Base-by-base conservation (phyloP, 495 filamentous ascomycete species). In the Talaromyces borbonicus region DNA sequence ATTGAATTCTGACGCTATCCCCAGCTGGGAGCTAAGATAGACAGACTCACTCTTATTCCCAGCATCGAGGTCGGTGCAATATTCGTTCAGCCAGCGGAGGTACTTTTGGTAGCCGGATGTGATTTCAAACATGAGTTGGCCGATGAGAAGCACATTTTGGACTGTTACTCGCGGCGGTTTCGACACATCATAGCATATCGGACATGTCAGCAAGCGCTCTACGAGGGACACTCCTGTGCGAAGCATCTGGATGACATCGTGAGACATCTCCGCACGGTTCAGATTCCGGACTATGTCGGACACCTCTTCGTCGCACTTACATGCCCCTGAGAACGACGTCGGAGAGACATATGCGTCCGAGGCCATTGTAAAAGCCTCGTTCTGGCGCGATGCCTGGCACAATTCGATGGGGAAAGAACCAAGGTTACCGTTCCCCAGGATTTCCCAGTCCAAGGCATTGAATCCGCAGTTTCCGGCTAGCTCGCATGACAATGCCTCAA, bases 251-350 rank as follows among this genome's bases (percentile, higher is more conserved):
- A 59, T 45, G 47, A 49, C 22, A 31, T 41, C 30, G 36, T 57
- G 54, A 1, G 54, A 56, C 27, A 57, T 51, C 0, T 33, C 42
- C 1, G 56, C 52, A 0, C 49, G 51, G n/a, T 31, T 55, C 22
- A 59, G 27, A 18, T 36, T 52, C 12, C 56, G 56, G 18, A 59
- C 48, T 5, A 46, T 32, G 8, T 32, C 30, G 3, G 54, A 59
- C 4, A 59, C 56, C 2, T 59, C 56, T 26, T 59, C 56, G 30
- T 56, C 54, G 19, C 56, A 59, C 46, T 55, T 52, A 38, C 56
- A 59, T 9, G 49, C 52, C 33, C 48, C 51, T 14, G 54, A 46
- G n/a, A 50, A 39, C 8, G 54, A 52, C 1, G 47, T 27, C 0
- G 53, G 53, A 1, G 56, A 52, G 3, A 40, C 42, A 6, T 52